phyloP scores from a whole-genome alignment of 345 rosid species.

The Arabidopsis arenosa region DNA sequence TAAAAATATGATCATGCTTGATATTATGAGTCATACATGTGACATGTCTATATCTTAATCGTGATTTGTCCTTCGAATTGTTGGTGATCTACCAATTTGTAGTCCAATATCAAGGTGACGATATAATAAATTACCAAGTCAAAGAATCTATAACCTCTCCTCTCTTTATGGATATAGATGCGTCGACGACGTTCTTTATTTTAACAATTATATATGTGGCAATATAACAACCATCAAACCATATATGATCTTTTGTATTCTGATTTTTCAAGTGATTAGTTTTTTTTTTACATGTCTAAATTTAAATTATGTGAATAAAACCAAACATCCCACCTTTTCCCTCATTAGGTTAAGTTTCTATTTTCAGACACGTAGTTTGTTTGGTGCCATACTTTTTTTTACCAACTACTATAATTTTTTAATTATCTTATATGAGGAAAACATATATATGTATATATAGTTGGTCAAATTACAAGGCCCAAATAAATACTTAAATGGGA shows the following conservation, averaged over 20 bases:
- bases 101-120: background rate
- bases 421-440: no score
- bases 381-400: background rate
- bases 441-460: background rate
- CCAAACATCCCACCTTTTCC: conserved; percentile 2
- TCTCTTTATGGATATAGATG: conserved; percentile 25
- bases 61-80: background rate
- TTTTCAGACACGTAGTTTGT: conserved; percentile 28
- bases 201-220: background rate
- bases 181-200: conserved; percentile 10
- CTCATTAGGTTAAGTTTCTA: conserved; percentile 16
- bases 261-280: background rate
- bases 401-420: background rate
- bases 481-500: background rate
- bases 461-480: background rate
- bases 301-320: conserved; percentile 2
- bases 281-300: conserved; percentile 1
- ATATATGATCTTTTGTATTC: background rate
- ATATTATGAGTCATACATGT: conserved; percentile 22
- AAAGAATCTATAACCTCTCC: conserved; percentile 10
- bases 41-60: conserved; percentile 25
- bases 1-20: background rate
- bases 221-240: conserved; percentile 19
- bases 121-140: conserved; percentile 17
- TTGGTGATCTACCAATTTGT: conserved; percentile 35